Evolutionary conservation across 2,329 filamentous ascomycete species (phyloP), one percentile per base, ranked within the genome.

Genomic region (Paraphaeosphaeria minitans): DNA sequence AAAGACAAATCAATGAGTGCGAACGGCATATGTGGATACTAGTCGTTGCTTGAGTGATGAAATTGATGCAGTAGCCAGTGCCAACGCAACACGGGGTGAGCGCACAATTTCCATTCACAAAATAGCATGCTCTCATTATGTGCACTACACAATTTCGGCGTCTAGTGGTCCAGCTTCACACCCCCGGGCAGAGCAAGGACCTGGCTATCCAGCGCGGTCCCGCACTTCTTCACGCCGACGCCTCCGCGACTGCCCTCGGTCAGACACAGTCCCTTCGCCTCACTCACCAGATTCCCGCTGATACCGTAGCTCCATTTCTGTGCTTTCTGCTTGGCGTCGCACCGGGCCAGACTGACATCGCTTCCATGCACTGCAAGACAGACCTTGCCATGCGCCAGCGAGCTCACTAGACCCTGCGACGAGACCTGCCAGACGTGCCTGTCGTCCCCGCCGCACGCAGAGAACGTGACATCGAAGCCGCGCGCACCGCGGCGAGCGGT

Each of bases 141-240:
- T 16, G n/a, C 19, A 22, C 41, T 22, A 22, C 13, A 19, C 19
- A 10, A 43, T 43, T 27, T 27, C 24, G 24, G 24, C 41, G 21
- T 19, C 41, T 24, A 16, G 21, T 53, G 50, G 12, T 63, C 61
- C 51, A 68, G 56, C 56, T 59, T 57, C 22, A 67, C 65, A 64
- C 82, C 81, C 62, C 78, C 76, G 0, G 81, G 81, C 39, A 83
- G 66, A 13, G 74, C 80, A 63, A 83, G 72, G 10, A 83, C 81
- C 67, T 83, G 82, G 48, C 69, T 76, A 60, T 82, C 78, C 27
- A 66, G 64, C 58, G 75, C 71, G 53, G 72, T 73, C 31, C 77
- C 73, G 66, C 80, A 82, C 14, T 59, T 56, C 27, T 59, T 60
- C 19, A 74, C 61, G 4, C 56, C 61, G 3, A 76, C 74, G 8